A percentile compares a stretch with the other conserved stretches of the same genome.
Evolutionary conservation across 495 filamentous ascomycete genomes (phyloP).

Genomic region (Achaetomiella virescens): DNA sequence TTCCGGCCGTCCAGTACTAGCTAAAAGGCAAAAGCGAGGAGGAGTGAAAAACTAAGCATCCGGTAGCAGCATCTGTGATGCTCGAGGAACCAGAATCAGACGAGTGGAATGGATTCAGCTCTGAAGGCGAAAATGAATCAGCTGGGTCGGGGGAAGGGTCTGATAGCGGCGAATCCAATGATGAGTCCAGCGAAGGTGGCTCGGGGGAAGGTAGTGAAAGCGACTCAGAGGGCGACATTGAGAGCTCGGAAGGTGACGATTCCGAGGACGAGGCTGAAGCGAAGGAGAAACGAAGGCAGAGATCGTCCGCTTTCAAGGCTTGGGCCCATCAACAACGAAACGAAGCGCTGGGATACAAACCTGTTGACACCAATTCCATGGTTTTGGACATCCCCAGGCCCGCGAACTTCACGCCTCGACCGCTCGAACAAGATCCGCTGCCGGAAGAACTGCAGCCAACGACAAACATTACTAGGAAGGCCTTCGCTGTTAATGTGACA

Average conservation of each 20-base stretch:
- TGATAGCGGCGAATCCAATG: conserved; percentile 10
- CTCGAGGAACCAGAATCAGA: conserved; percentile 24
- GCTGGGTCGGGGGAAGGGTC: conserved; percentile 21
- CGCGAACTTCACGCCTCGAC: conserved; percentile 52
- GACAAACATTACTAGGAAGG: conserved; percentile 59
- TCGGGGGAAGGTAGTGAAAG: conserved; percentile 20
- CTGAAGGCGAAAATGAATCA: conserved; percentile 15
- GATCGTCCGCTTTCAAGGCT: conserved; percentile 75
- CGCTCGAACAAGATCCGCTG: conserved; percentile 66
- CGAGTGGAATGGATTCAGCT: conserved; percentile 38
- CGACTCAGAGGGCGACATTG: conserved; percentile 23
- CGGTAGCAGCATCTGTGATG: conserved; percentile 20
- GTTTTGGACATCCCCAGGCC: conserved; percentile 40
- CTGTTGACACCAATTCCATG: conserved; percentile 23
- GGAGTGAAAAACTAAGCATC: conserved; percentile 44
- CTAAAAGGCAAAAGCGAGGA: conserved; percentile 56
- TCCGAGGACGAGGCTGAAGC: conserved; percentile 30
- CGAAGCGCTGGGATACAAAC: conserved; percentile 53
- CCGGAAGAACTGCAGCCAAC: conserved; percentile 66
- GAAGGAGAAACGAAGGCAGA: conserved; percentile 25
- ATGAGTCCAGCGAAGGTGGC: conserved; percentile 18
- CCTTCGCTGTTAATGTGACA: conserved; percentile 66
- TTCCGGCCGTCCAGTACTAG: conserved; percentile 71
- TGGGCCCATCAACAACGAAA: conserved; percentile 89
- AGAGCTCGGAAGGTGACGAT: conserved; percentile 25